phyloP scores from a whole-genome alignment of 2,329 filamentous ascomycete genomes.

The Stagonosporopsis rhizophila region DNA sequence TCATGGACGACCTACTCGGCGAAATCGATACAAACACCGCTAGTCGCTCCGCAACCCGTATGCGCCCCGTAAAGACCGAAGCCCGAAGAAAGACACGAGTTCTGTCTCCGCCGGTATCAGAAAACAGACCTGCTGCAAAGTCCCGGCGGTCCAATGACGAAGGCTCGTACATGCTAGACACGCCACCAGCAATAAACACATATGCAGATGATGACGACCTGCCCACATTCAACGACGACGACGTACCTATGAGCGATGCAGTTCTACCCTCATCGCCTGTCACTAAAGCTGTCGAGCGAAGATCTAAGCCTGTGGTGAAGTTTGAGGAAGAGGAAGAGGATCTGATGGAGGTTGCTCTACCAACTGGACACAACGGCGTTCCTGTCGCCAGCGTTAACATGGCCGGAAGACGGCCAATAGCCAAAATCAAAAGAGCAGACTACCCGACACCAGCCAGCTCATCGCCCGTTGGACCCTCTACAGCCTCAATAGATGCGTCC shows the following conservation, averaged over 20 bases:
- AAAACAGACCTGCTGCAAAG: conserved; percentile 47
- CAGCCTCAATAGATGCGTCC: conserved; percentile 70
- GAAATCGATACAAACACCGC: conserved; percentile 84
- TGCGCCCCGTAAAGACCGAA: conserved; percentile 74
- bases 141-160: conserved; percentile 34
- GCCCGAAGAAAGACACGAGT: conserved; percentile 80
- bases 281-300: conserved; percentile 77
- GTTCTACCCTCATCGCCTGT: conserved; percentile 83
- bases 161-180: conserved; percentile 56
- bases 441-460: conserved; percentile 77
- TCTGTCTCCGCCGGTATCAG: conserved; percentile 73
- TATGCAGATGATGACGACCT: conserved; percentile 65
- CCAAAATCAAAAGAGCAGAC: conserved; percentile 71
- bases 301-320: conserved; percentile 63
- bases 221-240: conserved; percentile 63
- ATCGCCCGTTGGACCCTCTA: conserved; percentile 70
- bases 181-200: conserved; percentile 46
- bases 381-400: conserved; percentile 81
- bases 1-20: conserved; percentile 81
- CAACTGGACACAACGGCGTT: conserved; percentile 68
- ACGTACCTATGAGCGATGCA: conserved; percentile 85
- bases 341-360: conserved; percentile 85
- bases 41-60: conserved; percentile 58
- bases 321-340: conserved; percentile 74
- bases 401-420: conserved; percentile 77